phyloP scores from a whole-genome alignment of 164 flowering plant genomes.

The Piper longum region DNA sequence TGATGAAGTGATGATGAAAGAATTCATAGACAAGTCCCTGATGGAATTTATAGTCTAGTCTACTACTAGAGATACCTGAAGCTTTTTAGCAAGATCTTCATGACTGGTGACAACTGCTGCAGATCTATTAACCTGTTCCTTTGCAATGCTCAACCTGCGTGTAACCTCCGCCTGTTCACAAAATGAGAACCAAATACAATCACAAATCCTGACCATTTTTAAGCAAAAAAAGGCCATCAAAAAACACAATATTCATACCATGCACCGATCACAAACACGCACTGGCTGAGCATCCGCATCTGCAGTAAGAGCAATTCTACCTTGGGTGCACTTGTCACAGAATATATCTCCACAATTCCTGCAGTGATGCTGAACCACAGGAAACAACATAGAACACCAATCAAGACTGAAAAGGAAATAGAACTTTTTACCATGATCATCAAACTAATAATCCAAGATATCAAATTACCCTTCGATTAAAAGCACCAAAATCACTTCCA shows the following conservation, averaged over 20 bases:
- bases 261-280: constrained; percentile 90
- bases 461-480: constrained; percentile 51
- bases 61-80: constrained; percentile 40
- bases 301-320: constrained; percentile 79
- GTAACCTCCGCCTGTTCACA: constrained; percentile 80
- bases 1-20: too few species aligned
- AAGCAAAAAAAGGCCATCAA: background rate
- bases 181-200: background rate
- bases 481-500: constrained; percentile 75
- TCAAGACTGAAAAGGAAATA: constrained; percentile 2
- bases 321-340: constrained; percentile 94
- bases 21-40: too few species aligned
- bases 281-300: constrained; percentile 85
- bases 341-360: constrained; percentile 97
- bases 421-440: background rate
- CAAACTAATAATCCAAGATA: background rate
- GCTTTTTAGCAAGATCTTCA: constrained; percentile 89
- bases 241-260: constrained; percentile 34
- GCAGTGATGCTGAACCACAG: constrained; percentile 73
- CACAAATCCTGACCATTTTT: background rate
- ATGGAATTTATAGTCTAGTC: too few species aligned
- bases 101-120: constrained; percentile 50
- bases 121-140: constrained; percentile 49
- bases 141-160: constrained; percentile 75
- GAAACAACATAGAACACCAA: background rate